Conservation (phyloP, 2,329 filamentous ascomycete species). For the Ascochyta lentis region DNA sequence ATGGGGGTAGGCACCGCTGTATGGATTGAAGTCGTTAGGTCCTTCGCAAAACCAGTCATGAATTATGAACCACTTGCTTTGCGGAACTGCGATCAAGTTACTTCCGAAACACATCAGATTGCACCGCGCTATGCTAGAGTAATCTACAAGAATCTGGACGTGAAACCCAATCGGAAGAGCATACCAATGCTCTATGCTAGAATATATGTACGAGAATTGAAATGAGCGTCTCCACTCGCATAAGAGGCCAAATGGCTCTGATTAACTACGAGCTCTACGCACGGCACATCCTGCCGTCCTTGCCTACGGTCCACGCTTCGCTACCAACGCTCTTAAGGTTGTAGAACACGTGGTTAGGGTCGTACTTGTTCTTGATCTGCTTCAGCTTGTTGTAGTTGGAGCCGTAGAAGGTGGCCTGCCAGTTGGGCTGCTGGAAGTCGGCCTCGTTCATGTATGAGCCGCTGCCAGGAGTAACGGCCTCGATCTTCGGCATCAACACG, state of each 20-base stretch:
- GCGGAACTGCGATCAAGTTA: conserved; percentile 38
- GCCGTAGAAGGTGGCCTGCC: conserved; percentile 34
- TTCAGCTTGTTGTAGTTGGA: conserved; percentile 64
- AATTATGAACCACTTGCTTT: too few relatives aligned
- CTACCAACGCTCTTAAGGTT: conserved; percentile 27
- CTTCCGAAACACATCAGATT: conserved; percentile 40
- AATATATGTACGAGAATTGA: neutral
- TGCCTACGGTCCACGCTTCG: conserved; percentile 23
- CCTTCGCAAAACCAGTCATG: too few relatives aligned
- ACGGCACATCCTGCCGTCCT: conserved; percentile 21
- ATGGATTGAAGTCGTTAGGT: too few relatives aligned
- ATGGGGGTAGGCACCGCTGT: too few relatives aligned
- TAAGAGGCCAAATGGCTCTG: neutral
- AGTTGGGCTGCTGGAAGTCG: conserved; percentile 33
- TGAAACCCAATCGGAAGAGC: neutral
- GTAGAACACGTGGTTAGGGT: conserved; percentile 31
- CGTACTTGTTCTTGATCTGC: conserved; percentile 33
- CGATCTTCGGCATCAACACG: conserved; percentile 33
- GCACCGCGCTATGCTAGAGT: conserved; percentile 10
- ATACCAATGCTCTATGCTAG: neutral
- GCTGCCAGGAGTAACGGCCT: conserved; percentile 27
- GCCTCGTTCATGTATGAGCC: conserved; percentile 43
- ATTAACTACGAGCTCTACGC: neutral
- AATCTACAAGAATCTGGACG: conserved; percentile 5
- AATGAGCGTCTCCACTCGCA: too few relatives aligned